Percentiles rank a stretch among this genome's conserved stretches.
These are phyloP conservation scores for Serendipita indica DNA, from an alignment of 768 basidiomycete genomes.

Conservation along the genomic window DNA sequence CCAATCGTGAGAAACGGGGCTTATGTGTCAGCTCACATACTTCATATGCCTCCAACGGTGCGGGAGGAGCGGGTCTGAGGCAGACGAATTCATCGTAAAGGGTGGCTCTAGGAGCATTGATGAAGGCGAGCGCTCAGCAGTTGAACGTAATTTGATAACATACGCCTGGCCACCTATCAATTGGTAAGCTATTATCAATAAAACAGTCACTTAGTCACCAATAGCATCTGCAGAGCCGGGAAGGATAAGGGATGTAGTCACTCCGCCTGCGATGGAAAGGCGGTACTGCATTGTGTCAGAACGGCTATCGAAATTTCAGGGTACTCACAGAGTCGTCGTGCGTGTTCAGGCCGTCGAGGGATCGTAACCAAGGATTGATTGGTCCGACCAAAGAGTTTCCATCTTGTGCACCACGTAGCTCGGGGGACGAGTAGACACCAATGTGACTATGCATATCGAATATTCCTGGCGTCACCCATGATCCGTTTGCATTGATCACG, in stretches of 20 bases:
- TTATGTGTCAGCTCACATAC: slow-evolving; percentile 23
- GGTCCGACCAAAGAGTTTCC: slow-evolving; percentile 53
- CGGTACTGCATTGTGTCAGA: slow-evolving; percentile 25
- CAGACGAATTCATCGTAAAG: slow-evolving; percentile 35
- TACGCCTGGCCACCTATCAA: slow-evolving; percentile 62
- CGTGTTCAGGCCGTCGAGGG: slow-evolving; percentile 73
- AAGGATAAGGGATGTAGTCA: slow-evolving; percentile 70
- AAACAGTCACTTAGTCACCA: slow-evolving; percentile 32
- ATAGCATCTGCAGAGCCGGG: slow-evolving; percentile 67
- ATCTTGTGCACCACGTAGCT: slow-evolving; percentile 35
- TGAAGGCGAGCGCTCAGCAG: slow-evolving; percentile 48
- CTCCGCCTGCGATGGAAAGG: slow-evolving; percentile 70
- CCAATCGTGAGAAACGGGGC: neutral
- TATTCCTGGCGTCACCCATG: slow-evolving; percentile 23
- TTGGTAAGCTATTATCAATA: slow-evolving; percentile 17
- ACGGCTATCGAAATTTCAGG: neutral
- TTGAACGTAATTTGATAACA: slow-evolving; percentile 59
- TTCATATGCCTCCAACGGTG: slow-evolving; percentile 70
- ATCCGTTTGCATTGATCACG: slow-evolving; percentile 42
- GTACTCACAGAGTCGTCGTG: slow-evolving; percentile 47
- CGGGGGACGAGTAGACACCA: slow-evolving; percentile 53
- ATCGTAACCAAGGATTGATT: slow-evolving; percentile 63
- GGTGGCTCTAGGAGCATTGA: slow-evolving; percentile 65
- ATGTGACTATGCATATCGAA: slow-evolving; percentile 65
- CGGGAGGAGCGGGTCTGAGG: slow-evolving; percentile 30